Percentiles rank a stretch among this genome's conserved stretches.
These are phyloP conservation scores for Candida peoriensis DNA, from an alignment of 805 yeast species.

Conservation along the genomic window DNA sequence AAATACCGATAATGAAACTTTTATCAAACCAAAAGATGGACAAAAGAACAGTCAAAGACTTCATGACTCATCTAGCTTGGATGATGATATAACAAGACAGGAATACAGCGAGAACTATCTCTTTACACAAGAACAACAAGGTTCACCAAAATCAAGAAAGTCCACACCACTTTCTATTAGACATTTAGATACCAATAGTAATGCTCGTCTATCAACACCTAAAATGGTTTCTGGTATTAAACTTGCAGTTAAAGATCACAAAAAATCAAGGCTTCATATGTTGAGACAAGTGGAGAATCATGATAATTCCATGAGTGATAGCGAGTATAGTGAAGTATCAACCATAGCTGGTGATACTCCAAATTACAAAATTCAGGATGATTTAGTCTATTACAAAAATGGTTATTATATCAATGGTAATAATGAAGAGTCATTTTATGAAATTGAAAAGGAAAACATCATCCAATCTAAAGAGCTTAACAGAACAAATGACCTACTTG, in stretches of 20 bases:
- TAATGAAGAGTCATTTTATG: conserved; percentile 20
- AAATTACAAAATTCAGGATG: conserved; percentile 19
- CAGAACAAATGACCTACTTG: conserved; percentile 17
- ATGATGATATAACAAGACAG: too few species aligned
- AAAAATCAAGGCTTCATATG: conserved; percentile 19
- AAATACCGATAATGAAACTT: neutral
- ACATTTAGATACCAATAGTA: conserved; percentile 2
- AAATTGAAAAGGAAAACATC: conserved; percentile 16
- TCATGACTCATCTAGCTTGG: too few species aligned
- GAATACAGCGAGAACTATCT: conserved; percentile 2
- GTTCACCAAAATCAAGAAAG: conserved; percentile 18
- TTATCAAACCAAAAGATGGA: neutral
- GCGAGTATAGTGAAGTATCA: conserved; percentile 24
- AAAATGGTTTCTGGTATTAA: conserved; percentile 22
- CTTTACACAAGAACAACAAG: conserved; percentile 3
- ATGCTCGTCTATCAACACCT: too few species aligned
- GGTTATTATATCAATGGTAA: conserved; percentile 20
- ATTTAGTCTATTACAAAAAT: conserved; percentile 23
- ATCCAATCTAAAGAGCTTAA: conserved; percentile 18
- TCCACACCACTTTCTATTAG: neutral
- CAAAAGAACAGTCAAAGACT: neutral
- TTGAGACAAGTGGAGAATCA: conserved; percentile 9
- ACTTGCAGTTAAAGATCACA: conserved; percentile 21
- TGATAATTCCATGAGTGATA: conserved; percentile 16
- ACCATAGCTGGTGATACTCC: conserved; percentile 23